Conservation (phyloP, 2,329 filamentous ascomycete genomes). For the Cadophora malorum region DNA sequence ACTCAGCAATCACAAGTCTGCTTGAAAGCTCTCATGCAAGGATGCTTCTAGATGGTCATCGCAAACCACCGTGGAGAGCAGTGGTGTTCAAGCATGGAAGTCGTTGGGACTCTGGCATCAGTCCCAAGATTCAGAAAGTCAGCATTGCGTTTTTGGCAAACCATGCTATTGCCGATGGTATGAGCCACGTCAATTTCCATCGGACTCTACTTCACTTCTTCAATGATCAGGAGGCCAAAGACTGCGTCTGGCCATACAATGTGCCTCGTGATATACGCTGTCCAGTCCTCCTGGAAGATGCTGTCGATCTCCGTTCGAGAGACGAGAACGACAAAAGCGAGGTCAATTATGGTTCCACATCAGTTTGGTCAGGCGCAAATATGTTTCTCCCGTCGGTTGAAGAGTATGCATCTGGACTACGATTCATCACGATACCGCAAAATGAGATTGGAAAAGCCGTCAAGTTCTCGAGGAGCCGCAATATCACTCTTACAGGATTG, state of each 20-base stretch:
- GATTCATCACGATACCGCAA: slow-evolving; percentile 6
- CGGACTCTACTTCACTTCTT: slow-evolving; percentile 13
- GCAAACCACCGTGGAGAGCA: slow-evolving; percentile 13
- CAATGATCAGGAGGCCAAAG: slow-evolving; percentile 1
- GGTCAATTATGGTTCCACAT: not conserved
- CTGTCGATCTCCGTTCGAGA: not conserved
- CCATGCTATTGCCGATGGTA: slow-evolving; percentile 11
- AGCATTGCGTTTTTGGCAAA: slow-evolving; percentile 10
- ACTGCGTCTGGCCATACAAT: slow-evolving; percentile 10
- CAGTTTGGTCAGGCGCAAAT: slow-evolving; percentile 11
- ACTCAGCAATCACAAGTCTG: not conserved
- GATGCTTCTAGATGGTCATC: slow-evolving; percentile 10
- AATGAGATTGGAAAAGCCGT: not conserved
- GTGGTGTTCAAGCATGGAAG: slow-evolving; percentile 14
- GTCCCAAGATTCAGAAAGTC: not conserved
- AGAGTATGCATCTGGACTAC: slow-evolving; percentile 9
- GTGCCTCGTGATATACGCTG: slow-evolving; percentile 2
- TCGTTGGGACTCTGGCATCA: slow-evolving; percentile 3
- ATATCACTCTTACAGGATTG: slow-evolving; percentile 8
- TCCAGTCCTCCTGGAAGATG: slow-evolving; percentile 4
- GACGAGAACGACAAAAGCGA: slow-evolving; percentile 11
- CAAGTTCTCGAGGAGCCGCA: not conserved
- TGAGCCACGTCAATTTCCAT: slow-evolving; percentile 14
- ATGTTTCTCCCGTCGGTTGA: slow-evolving; percentile 5
- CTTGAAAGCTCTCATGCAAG: slow-evolving; percentile 9